Evolutionary conservation across 1,284 basidiomycete genomes (phyloP).

Genomic region (Exobasidium rhododendri): DNA sequence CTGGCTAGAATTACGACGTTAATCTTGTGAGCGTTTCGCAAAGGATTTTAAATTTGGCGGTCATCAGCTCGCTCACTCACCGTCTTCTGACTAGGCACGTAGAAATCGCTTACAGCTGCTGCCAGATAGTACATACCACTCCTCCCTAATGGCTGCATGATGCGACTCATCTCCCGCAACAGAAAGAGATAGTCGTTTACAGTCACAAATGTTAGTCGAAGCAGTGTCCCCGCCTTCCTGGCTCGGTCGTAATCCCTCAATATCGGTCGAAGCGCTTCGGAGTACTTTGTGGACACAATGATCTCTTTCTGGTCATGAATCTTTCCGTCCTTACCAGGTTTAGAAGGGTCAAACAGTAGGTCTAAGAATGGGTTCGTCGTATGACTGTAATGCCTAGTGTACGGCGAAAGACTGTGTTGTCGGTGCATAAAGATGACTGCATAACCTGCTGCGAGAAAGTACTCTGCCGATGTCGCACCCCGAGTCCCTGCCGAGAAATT

Average conservation of each 20-base stretch:
- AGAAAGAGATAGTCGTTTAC: slow-evolving; percentile 96
- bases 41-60: too few relatives aligned
- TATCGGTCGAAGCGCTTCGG: slow-evolving; percentile 67
- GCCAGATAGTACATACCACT: slow-evolving; percentile 90
- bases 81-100: slow-evolving; percentile 52
- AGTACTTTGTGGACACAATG: slow-evolving; percentile 66
- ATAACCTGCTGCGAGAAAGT: slow-evolving; percentile 86
- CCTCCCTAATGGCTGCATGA: slow-evolving; percentile 65
- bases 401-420: slow-evolving; percentile 93
- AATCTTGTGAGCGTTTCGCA: too few relatives aligned
- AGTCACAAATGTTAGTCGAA: slow-evolving; percentile 85
- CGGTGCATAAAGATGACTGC: slow-evolving; percentile 98
- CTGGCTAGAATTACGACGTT: slow-evolving; percentile 70
- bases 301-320: slow-evolving; percentile 56
- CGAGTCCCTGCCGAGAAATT: slow-evolving; percentile 98
- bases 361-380: slow-evolving; percentile 97
- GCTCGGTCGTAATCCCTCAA: slow-evolving; percentile 78
- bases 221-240: slow-evolving; percentile 69
- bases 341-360: slow-evolving; percentile 68
- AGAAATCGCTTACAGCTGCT: slow-evolving; percentile 96
- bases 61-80: too few relatives aligned
- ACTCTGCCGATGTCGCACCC: slow-evolving; percentile 95
- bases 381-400: slow-evolving; percentile 93
- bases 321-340: slow-evolving; percentile 6
- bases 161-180: slow-evolving; percentile 70